Percentiles rank a stretch among this genome's conserved stretches.
Conservation (phyloP, 805 yeast genomes). For the Saccharomycopsis oosterbeekiorum region DNA sequence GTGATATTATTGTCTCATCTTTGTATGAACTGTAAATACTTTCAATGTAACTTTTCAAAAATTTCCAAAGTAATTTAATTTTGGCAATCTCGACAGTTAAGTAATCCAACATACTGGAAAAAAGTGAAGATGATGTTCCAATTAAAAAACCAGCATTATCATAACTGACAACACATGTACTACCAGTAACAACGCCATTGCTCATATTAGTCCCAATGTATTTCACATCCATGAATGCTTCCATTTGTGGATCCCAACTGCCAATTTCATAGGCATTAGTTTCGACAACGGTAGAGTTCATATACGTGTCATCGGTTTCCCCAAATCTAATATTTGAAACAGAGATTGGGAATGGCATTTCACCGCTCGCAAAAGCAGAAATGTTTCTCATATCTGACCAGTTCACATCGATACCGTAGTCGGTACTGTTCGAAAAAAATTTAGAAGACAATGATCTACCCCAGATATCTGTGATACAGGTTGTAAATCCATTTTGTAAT, state of each 20-base stretch:
- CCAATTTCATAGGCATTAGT: conserved; percentile 67
- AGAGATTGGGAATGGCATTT: conserved; percentile 39
- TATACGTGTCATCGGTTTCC: conserved; percentile 5
- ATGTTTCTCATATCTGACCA: conserved; percentile 33
- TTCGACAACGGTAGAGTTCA: conserved; percentile 62
- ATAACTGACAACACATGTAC: conserved; percentile 50
- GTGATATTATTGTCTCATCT: conserved; percentile 22
- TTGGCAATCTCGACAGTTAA: conserved; percentile 30
- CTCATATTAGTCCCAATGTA: conserved; percentile 59
- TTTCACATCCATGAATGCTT: conserved; percentile 53
- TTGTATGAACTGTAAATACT: conserved; percentile 28
- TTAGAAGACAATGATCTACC: conserved; percentile 54
- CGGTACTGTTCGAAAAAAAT: conserved; percentile 41
- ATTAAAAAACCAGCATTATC: conserved; percentile 76
- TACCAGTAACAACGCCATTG: conserved; percentile 44
- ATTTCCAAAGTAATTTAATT: conserved; percentile 12
- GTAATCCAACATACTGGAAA: conserved; percentile 53
- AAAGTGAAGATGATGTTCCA: conserved; percentile 77
- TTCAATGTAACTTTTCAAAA: conserved; percentile 23
- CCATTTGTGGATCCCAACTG: conserved; percentile 74
- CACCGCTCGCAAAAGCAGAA: conserved; percentile 36
- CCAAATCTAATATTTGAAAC: conserved; percentile 32
- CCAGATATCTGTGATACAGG: conserved; percentile 55
- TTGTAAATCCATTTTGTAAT: conserved; percentile 43
- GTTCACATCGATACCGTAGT: conserved; percentile 40